Evolutionary conservation across 306 rosid species (phyloP).

Genomic region (Cicer bijugum): DNA sequence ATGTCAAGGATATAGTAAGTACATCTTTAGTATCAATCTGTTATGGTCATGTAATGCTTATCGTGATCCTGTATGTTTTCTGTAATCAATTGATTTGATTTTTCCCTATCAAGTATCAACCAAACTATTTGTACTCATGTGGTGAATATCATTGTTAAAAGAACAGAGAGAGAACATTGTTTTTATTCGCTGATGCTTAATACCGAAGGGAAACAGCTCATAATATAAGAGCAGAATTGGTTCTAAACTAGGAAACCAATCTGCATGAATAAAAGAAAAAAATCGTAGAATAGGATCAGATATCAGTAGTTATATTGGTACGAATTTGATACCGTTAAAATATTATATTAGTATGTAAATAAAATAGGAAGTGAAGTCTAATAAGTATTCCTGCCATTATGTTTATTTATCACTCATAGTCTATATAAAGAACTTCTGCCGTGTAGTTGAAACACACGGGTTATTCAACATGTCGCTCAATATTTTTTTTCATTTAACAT

Average conservation of each 20-base stretch:
- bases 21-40: slow-evolving; percentile 18
- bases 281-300: too few species aligned
- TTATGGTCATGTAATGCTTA: slow-evolving; percentile 28
- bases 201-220: neutral
- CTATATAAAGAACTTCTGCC: too few species aligned
- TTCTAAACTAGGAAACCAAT: neutral
- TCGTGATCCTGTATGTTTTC: slow-evolving; percentile 20
- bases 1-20: slow-evolving; percentile 73
- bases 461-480: too few species aligned
- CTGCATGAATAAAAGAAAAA: neutral
- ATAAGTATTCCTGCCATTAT: too few species aligned
- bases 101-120: neutral
- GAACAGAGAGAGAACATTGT: neutral
- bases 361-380: too few species aligned
- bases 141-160: neutral
- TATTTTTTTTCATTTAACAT: too few species aligned
- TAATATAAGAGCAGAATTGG: neutral
- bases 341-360: too few species aligned
- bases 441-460: too few species aligned
- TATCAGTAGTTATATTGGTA: too few species aligned
- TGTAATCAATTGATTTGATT: slow-evolving; percentile 1
- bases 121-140: neutral
- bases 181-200: neutral
- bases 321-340: too few species aligned
- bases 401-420: too few species aligned